Base-by-base conservation (phyloP, 192 early-diverging fungal genomes). In the Backusella australiensis region DNA sequence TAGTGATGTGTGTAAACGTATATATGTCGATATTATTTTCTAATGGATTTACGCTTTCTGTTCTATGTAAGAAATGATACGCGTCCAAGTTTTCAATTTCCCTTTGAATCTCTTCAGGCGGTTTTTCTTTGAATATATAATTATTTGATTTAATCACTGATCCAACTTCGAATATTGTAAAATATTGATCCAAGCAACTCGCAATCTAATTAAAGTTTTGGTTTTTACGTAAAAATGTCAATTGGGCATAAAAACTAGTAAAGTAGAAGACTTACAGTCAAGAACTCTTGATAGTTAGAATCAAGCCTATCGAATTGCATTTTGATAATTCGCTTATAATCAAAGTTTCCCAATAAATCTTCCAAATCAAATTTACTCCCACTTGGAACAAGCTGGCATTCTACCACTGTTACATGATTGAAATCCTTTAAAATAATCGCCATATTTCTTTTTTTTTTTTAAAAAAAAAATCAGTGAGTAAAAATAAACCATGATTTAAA, bases 231-330 rank as follows among this genome's bases (percentile, higher is more conserved):
- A 34, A 63, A 35, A 71, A 23, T 42, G 44, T 71, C 11, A 65
- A 34, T 17, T 36, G 29, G 5, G 19, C 7, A 56, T 56, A 21
- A 21, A 21, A 21, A 21, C 8, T 8, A 56, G n/a, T 21, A n/a
- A 8, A 21, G 21, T 15, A 21, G 21, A 5, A 0, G 15, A 65
- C 68, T 74, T 76, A 77, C 81, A 29, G 74, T 86, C 9, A 88
- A 68, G 67, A 88, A 86, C 23, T 86, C 85, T 49, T 88, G 86
- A 34, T 80, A 88, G n/a, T 75, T 67, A 23, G 75, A 34, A 14
- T 76, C 49, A 65, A 88, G 73, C 4, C 85, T 78, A 69, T 88
- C 86, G 65, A 82, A 88, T 46, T 88, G 86, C 86, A 88, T 88
- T n/a, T 80, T 71, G 65, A 83, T 81, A 71, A 88, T 80, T 68